phyloP scores from a whole-genome alignment of 495 filamentous ascomycete genomes.

The Penicillium psychrofluorescens region DNA sequence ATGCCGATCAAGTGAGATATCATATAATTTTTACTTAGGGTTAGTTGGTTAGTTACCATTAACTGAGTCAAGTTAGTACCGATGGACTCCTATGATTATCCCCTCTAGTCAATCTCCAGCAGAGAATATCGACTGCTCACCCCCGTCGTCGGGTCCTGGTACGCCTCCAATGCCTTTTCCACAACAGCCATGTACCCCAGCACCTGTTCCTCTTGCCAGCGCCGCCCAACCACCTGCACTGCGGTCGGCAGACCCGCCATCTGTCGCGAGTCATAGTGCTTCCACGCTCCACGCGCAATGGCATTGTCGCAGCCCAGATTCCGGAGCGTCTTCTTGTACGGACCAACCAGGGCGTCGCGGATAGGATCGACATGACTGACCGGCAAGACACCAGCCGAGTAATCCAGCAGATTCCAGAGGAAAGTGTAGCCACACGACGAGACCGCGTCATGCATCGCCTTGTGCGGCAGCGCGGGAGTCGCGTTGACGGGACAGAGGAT shows the following conservation, averaged over 20 bases:
- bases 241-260: slow-evolving; percentile 88
- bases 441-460: slow-evolving; percentile 80
- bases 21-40: no score
- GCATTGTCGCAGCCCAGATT: slow-evolving; percentile 52
- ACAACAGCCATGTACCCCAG: slow-evolving; percentile 74
- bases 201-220: slow-evolving; percentile 90
- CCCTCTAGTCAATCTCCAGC: slow-evolving; percentile 48
- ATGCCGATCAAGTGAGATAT: no score
- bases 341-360: slow-evolving; percentile 55
- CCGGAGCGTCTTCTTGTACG: slow-evolving; percentile 42
- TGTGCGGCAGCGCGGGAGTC: slow-evolving; percentile 81
- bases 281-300: slow-evolving; percentile 77
- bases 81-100: not conserved
- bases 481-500: slow-evolving; percentile 83
- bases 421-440: slow-evolving; percentile 93
- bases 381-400: slow-evolving; percentile 76
- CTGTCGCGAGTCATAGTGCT: slow-evolving; percentile 70
- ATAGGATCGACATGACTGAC: slow-evolving; percentile 73
- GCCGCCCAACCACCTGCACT: slow-evolving; percentile 76
- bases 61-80: not conserved
- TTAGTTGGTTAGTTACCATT: not conserved
- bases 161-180: slow-evolving; percentile 62
- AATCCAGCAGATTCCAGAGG: slow-evolving; percentile 91
- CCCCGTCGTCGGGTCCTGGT: slow-evolving; percentile 23
- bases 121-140: slow-evolving; percentile 55